Base-by-base conservation (phyloP, 306 rosid genomes). In the Casuarina cunninghamiana region DNA sequence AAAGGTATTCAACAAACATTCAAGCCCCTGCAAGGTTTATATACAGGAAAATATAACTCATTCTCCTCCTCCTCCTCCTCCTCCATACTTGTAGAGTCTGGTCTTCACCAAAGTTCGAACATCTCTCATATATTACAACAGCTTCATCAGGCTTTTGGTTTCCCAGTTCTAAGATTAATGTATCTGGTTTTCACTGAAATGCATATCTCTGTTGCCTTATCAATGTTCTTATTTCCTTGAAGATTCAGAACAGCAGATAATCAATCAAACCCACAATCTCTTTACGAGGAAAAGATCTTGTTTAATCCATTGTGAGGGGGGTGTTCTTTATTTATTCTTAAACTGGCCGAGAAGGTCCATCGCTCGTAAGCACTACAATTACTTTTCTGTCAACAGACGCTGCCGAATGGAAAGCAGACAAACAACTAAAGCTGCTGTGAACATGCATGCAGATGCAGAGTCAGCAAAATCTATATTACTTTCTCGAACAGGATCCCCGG, bases 141-240 rank as follows among this genome's bases (percentile, higher is more conserved):
- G 84, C 78, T 53, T 79, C 75, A n/a, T 62, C 53, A 71, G 80
- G 81, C 62, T 65, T 78, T 69, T 71, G 54, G 58, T 65, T 82
- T 78, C 19, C 69, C 21, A 45, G 76, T 51, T 55, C 66, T 53
- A 77, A 61, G 83, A 76, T 77, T 81, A 75, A 41, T 78, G 54
- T 61, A 72, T 79, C 2, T 51, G 61, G 62, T 38, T 57, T 67
- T 45, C 72, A 54, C 71, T 79, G 80, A 82, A 82, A 57, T 84
- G 87, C 75, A 78, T 17, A 78, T 81, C 73, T 45, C 57, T 57
- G 54, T 46, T 53, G 71, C 67, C 51, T 61, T 48, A 35, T 81
- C 32, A 13, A 51, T 19, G 69, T 79, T 62, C 51, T 73, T 15
- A 3, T 13, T 48, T 21, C 4, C 2, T 32, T 2, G 21, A 26